These are phyloP conservation scores for Jaminaea rosea DNA, from an alignment of 1,284 basidiomycete species.

Conservation along the genomic window DNA sequence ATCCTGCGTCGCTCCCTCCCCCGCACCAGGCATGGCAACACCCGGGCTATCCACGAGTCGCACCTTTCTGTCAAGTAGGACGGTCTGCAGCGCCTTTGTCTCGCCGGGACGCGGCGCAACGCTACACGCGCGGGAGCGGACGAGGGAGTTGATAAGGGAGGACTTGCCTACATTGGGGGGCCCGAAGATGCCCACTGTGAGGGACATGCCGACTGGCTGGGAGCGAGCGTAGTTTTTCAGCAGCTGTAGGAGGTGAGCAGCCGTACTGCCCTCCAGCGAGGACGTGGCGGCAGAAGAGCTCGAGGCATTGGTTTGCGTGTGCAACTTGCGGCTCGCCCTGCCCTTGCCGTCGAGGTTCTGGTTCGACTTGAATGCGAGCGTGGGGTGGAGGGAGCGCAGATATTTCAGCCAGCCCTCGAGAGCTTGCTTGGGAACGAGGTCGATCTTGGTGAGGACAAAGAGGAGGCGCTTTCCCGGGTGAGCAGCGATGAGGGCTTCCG, in stretches of 20 bases:
- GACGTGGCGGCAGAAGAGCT: slow-evolving; percentile 1
- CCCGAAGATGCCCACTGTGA: slow-evolving; percentile 84
- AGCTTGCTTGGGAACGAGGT: slow-evolving; percentile 76
- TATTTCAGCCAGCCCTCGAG: slow-evolving; percentile 83
- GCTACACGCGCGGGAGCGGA: slow-evolving; percentile 60
- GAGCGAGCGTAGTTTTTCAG: slow-evolving; percentile 73
- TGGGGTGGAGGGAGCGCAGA: slow-evolving; percentile 81
- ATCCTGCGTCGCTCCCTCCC: slow-evolving; percentile 33
- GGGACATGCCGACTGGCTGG: slow-evolving; percentile 26
- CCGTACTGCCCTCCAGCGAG: slow-evolving; percentile 50
- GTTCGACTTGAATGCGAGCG: slow-evolving; percentile 71
- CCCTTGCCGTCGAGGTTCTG: neutral
- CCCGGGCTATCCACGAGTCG: slow-evolving; percentile 91
- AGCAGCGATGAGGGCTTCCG: slow-evolving; percentile 31
- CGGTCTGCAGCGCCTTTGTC: slow-evolving; percentile 85
- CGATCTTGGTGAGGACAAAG: slow-evolving; percentile 27
- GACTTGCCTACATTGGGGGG: slow-evolving; percentile 98
- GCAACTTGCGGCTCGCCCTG: neutral
- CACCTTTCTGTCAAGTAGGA: slow-evolving; percentile 85
- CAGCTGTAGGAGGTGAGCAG: slow-evolving; percentile 64
- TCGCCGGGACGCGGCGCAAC: slow-evolving; percentile 94
- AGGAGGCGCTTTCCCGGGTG: slow-evolving; percentile 35
- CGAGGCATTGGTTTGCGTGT: neutral
- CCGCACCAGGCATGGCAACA: slow-evolving; percentile 56
- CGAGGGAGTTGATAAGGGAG: slow-evolving; percentile 86